Percentiles rank a stretch among this genome's conserved stretches.
Evolutionary conservation across 1,139 yeast species (phyloP).

Genomic region (Saccharomyces hybrid): DNA sequence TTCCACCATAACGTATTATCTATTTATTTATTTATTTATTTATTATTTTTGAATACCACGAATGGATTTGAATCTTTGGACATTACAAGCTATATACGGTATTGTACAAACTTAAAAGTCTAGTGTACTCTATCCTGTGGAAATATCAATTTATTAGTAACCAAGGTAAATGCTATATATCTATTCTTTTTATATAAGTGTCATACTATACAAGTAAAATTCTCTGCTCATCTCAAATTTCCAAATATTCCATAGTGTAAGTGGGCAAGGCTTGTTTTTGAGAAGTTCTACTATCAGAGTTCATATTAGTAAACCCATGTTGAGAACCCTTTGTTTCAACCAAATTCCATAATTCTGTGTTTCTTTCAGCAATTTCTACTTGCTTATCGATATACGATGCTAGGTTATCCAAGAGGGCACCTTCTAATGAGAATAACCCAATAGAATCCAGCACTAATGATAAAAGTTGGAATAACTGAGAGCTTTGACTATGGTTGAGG

Average conservation of each 20-base stretch:
- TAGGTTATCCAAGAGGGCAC: slow-evolving; percentile 19
- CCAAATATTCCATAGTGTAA: slow-evolving; percentile 28
- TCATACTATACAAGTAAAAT: neutral
- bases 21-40: neutral
- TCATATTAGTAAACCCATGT: slow-evolving; percentile 5
- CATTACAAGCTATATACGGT: neutral
- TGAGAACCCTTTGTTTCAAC: slow-evolving; percentile 20
- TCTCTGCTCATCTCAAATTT: slow-evolving; percentile 10
- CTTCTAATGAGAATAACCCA: slow-evolving; percentile 30
- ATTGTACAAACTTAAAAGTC: neutral
- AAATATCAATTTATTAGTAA: neutral
- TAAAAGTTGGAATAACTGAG: slow-evolving; percentile 29
- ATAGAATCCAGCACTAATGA: slow-evolving; percentile 31
- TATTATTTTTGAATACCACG: neutral
- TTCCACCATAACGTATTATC: neutral
- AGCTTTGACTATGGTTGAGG: slow-evolving; percentile 14
- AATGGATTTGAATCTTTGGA: neutral
- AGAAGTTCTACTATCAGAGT: slow-evolving; percentile 7
- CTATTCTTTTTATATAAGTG: neutral
- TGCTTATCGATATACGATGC: slow-evolving; percentile 25
- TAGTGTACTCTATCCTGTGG: neutral
- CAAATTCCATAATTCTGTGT: slow-evolving; percentile 27
- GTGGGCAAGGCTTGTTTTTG: slow-evolving; percentile 19
- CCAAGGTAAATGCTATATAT: neutral
- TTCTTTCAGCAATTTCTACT: slow-evolving; percentile 27